Evolutionary conservation across 495 filamentous ascomycete genomes (phyloP), one percentile per base, ranked within the genome.

Genomic region (Tetracladium marchalianum): DNA sequence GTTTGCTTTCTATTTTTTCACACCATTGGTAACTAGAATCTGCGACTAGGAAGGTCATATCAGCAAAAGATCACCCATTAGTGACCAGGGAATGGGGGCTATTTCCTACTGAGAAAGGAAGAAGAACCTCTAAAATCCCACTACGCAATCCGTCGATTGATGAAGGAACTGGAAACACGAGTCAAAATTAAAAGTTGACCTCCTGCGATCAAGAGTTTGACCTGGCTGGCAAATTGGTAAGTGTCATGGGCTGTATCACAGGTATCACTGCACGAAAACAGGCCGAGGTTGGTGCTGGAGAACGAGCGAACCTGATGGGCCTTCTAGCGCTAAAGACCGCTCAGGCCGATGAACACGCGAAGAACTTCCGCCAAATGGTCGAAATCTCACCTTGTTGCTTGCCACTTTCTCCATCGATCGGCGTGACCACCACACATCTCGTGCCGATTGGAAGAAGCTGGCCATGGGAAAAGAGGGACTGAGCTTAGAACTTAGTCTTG

Each of bases 311-410:
- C 47, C 69, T 86, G 4, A 77, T 77, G 1, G 68, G 82, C 51
- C 72, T 83, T 55, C 66, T 86, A 5, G 76, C 77, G 22, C 65
- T 74, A 4, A 67, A 75, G 36, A 84, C 82, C 1, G 73, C 81
- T 56, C 76, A 84, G 60, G 81, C 80, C 1, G 69, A 73, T 22
- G 77, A 84, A 54, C 79, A 72, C 47, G 81, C 85, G 58, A 75
- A 74, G 19, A 76, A 75, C 41, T 86, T 86, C 56, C 81, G 79
- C 4, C 67, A 78, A 31, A 84, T 86, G 81, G 80, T 81, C 5
- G 81, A 84, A 58, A 78, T 82, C 42, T 76, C 78, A 1, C 81
- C 81, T 6, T 55, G 52, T 35, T 47, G 13, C 36, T 43, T 17
- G 24, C 38, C 19, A 84, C 83, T 45, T 80, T 80, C 39, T 69